Evolutionary conservation across 306 rosid genomes (phyloP), one percentile per base, ranked within the genome.

Genomic region (Sesbania bispinosa): DNA sequence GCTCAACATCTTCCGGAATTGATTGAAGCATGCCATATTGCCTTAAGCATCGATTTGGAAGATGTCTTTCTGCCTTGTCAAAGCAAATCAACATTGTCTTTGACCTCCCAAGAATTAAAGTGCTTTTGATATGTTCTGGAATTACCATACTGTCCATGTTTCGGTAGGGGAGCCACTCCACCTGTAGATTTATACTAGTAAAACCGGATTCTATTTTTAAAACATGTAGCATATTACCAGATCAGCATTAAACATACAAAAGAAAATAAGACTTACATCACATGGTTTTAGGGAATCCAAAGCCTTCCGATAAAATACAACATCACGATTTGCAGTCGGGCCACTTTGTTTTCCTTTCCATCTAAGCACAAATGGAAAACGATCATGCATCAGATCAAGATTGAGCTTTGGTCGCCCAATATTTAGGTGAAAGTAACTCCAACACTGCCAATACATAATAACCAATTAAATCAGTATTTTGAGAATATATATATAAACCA

Each of bases 41-140:
- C 85, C 99, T 83, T 19, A 91, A 80, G 82, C 96, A 91, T 55
- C 97, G 95, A 76, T 87, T 77, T 35, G 99, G 97, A 50, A 95
- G 96, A 85, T 95, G 99, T 78, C 97, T 86, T 82, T 95, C 99
- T 10, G 99, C 99, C 90, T 95, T 95, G 85, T 95, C 99, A 84
- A 95, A 95, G 84, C 97, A 91, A 53, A 95, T 86, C 71, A 95
- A 62, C 99, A 95, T 95, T 65, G 99, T 91, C 83, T 81, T 95
- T 9, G 99, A 87, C 85, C 97, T 83, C 72, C 96, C 97, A 73
- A 91, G 76, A 53, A 77, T 80, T 78, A 95, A 74, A 70, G 86
- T 87, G 69, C 62, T 86, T 77, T 81, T 88, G 77, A 95, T 86
- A 76, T 91, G 88, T 43, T 95, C 95, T 1, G 99, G 99, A 77